These are phyloP conservation scores for Aspergillus sp. DNA, from an alignment of 2,329 filamentous ascomycete species.

Conservation along the genomic window DNA sequence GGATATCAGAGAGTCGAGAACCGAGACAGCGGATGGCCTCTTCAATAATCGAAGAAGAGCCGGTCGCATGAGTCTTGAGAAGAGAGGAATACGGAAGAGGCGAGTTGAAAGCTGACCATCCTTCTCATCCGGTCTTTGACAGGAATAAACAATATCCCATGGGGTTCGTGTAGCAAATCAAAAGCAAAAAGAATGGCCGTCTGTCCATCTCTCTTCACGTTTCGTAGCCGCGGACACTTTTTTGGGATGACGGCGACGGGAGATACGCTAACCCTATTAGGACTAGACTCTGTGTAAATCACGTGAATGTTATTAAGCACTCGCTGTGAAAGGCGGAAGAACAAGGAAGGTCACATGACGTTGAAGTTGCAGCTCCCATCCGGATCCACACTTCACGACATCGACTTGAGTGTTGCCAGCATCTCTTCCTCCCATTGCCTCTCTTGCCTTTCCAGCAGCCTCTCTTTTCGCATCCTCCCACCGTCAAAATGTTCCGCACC, in stretches of 20 bases:
- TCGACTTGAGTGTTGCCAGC: conserved; percentile 19
- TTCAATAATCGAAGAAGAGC: conserved; percentile 40
- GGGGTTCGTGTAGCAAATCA: background rate
- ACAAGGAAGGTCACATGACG: conserved; percentile 27
- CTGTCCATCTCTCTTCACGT: background rate
- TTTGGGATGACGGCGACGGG: background rate
- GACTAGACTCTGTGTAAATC: background rate
- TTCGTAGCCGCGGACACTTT: background rate
- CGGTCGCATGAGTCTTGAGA: conserved; percentile 34
- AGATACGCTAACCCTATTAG: background rate
- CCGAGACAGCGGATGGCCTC: conserved; percentile 36
- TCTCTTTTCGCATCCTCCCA: conserved; percentile 18
- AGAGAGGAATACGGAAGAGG: conserved; percentile 6
- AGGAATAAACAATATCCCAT: background rate
- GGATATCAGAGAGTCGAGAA: conserved; percentile 29
- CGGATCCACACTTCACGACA: conserved; percentile 24
- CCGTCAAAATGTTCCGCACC: conserved; percentile 39
- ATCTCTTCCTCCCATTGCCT: conserved; percentile 20
- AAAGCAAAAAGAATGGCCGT: background rate
- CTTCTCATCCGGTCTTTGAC: conserved; percentile 12
- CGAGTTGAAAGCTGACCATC: conserved; percentile 23
- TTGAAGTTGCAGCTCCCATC: conserved; percentile 12
- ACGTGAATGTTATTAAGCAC: conserved; percentile 18
- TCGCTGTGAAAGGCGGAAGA: conserved; percentile 23
- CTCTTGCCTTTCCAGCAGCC: conserved; percentile 16